These are phyloP conservation scores for Diaporthe caulivora DNA, from an alignment of 2,329 filamentous ascomycete species.

Conservation along the genomic window DNA sequence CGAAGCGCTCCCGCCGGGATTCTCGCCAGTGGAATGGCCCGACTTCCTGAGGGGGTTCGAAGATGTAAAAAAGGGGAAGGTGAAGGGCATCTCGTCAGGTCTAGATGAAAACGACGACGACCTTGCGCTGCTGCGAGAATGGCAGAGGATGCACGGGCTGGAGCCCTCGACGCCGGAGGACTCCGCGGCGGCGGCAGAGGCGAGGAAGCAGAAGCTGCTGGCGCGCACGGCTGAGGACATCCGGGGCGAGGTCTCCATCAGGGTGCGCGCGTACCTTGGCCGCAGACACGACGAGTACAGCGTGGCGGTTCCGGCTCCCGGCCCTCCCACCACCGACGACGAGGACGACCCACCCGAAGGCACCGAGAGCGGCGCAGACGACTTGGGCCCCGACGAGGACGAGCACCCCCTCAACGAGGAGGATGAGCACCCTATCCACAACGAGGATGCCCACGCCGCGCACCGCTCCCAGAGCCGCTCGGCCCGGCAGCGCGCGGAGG, in stretches of 20 bases:
- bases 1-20: too few species aligned
- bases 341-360: neutral
- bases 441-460: neutral
- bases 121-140: too few species aligned
- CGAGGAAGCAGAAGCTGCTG: neutral
- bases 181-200: too few species aligned
- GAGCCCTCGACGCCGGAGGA: too few species aligned
- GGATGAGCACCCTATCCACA: neutral
- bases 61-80: too few species aligned
- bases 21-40: too few species aligned
- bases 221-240: too few species aligned
- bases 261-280: slow-evolving; percentile 6
- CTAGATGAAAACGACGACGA: too few species aligned
- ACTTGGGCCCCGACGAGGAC: neutral
- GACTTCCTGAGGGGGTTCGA: too few species aligned
- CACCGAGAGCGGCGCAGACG: neutral
- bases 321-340: neutral
- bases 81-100: too few species aligned
- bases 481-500: neutral
- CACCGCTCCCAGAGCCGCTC: neutral
- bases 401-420: neutral
- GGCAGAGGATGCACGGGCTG: too few species aligned
- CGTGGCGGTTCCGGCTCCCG: neutral
- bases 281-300: neutral
- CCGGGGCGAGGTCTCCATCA: neutral